These are phyloP conservation scores for Monosporozyma aerobia DNA, from an alignment of 805 yeast genomes.

Conservation along the genomic window DNA sequence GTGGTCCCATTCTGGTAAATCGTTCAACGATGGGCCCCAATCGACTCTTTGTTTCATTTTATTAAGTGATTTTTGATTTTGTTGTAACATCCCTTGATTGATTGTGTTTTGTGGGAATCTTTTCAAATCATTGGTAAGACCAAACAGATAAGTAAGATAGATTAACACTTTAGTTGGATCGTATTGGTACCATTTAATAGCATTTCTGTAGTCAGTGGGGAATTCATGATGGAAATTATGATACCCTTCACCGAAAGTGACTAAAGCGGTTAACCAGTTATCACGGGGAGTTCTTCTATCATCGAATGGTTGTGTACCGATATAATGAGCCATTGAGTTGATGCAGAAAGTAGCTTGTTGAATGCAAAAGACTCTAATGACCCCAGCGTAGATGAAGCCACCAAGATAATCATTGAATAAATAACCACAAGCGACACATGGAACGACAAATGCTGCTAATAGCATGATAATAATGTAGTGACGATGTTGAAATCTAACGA, in stretches of 20 bases:
- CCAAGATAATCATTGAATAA: slow-evolving; percentile 56
- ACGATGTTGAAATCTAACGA: slow-evolving; percentile 73
- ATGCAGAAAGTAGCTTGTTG: slow-evolving; percentile 86
- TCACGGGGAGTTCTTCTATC: slow-evolving; percentile 84
- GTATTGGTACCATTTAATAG: slow-evolving; percentile 78
- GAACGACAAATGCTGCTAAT: slow-evolving; percentile 50
- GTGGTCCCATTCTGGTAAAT: slow-evolving; percentile 69
- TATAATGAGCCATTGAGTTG: slow-evolving; percentile 79
- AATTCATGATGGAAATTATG: slow-evolving; percentile 88
- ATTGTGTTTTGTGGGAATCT: slow-evolving; percentile 73
- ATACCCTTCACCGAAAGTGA: slow-evolving; percentile 84
- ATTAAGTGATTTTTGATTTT: slow-evolving; percentile 72
- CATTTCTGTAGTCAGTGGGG: slow-evolving; percentile 84
- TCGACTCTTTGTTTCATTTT: slow-evolving; percentile 49
- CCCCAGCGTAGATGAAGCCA: slow-evolving; percentile 70
- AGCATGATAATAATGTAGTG: slow-evolving; percentile 61
- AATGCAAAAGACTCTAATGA: slow-evolving; percentile 56
- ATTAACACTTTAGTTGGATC: slow-evolving; percentile 71
- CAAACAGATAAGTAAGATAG: slow-evolving; percentile 50
- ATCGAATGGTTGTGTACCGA: slow-evolving; percentile 79
- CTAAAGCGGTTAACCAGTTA: slow-evolving; percentile 69
- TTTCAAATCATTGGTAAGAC: slow-evolving; percentile 64
- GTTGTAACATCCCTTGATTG: slow-evolving; percentile 74
- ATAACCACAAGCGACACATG: slow-evolving; percentile 47
- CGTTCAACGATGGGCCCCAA: slow-evolving; percentile 66